A percentile compares a stretch with the other conserved stretches of the same genome.
phyloP scores from a whole-genome alignment of 228 moss, liverwort and hornwort species.

The Sphagnum magellanicum region DNA sequence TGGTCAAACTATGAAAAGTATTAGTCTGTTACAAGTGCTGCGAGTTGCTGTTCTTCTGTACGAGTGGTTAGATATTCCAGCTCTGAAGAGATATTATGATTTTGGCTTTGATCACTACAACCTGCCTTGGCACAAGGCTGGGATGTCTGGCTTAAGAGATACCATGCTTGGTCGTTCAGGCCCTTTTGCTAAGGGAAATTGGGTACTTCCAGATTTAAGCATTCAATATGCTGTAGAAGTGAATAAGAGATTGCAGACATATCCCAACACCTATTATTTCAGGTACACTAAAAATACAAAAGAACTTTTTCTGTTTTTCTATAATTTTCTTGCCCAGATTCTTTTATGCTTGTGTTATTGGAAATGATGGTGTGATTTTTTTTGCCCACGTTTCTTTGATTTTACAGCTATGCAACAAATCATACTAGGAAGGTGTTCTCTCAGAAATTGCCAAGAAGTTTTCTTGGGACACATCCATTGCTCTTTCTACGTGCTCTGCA shows the following conservation, averaged over 20 bases:
- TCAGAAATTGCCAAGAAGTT: conserved; percentile 58
- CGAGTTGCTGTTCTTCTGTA: conserved; percentile 63
- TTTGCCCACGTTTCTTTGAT: too few relatives aligned
- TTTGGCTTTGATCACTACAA: conserved; percentile 95
- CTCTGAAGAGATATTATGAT: conserved; percentile 64
- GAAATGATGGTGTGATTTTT: neutral
- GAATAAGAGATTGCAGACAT: conserved; percentile 67
- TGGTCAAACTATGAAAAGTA: conserved; percentile 50
- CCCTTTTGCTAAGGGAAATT: conserved; percentile 68
- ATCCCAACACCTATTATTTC: conserved; percentile 80
- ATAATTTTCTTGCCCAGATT: too few relatives aligned
- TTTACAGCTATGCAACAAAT: conserved; percentile 71
- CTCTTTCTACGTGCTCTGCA: conserved; percentile 75
- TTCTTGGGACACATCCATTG: conserved; percentile 67
- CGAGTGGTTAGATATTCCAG: conserved; percentile 76
- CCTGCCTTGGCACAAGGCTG: conserved; percentile 74
- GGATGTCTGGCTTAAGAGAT: conserved; percentile 54
- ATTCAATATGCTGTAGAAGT: conserved; percentile 58
- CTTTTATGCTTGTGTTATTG: neutral
- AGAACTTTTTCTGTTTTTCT: neutral
- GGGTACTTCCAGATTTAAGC: conserved; percentile 86
- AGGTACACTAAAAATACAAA: conserved; percentile 31
- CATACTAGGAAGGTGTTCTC: conserved; percentile 63
- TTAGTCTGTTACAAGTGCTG: conserved; percentile 60
- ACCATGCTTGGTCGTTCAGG: conserved; percentile 52